Evolutionary conservation across 2,329 filamentous ascomycete species (phyloP), one percentile per base, ranked within the genome.

Genomic region (Pseudophaeomoniella oleicola): DNA sequence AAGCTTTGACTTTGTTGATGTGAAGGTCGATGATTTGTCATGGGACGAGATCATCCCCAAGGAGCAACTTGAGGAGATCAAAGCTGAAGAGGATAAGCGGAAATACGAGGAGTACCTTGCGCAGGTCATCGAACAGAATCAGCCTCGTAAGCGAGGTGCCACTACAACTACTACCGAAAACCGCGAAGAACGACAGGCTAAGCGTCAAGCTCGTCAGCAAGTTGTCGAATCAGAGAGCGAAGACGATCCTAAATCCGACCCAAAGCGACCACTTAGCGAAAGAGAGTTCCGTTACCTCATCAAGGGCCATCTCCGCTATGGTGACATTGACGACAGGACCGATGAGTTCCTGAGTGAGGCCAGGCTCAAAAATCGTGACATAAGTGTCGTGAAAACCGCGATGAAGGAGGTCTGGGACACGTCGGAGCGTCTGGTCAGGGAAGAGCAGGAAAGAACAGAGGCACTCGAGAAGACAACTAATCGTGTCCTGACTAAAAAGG

Each of bases 21-120:
- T 96, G 58, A 96, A 96, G 60, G 82, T 96, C 16, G 83, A 66
- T 41, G 72, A 96, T 45, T 76, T 96, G 16, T 86, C 92, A 47
- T 98, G 90, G 90, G 90, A 98, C 50, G 82, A 96, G 46, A 98
- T 98, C 49, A 96, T 98, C 47, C 92, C 90, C 1, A 86, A 87
- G 41, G 86, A 94, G 5, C 78, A 94, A 50, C 71, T 98, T 13
- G 87, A 87, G 12, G 78, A 78, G 41, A 81, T 96, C 59, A 94
- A 92, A 56, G 78, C 77, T 0, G 84, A 93, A 35, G 88, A 96
- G 50, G 82, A 92, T 46, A 77, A 80, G 55, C 81, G 81, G 51
- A 75, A 82, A 38, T 76, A 94, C 38, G 84, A 87, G 11, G 76
- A 81, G 33, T 92, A 90, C 45, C 73, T 94, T 1, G 80, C 78